Conservation (phyloP, 345 rosid genomes). For the Populus pruinosa region DNA sequence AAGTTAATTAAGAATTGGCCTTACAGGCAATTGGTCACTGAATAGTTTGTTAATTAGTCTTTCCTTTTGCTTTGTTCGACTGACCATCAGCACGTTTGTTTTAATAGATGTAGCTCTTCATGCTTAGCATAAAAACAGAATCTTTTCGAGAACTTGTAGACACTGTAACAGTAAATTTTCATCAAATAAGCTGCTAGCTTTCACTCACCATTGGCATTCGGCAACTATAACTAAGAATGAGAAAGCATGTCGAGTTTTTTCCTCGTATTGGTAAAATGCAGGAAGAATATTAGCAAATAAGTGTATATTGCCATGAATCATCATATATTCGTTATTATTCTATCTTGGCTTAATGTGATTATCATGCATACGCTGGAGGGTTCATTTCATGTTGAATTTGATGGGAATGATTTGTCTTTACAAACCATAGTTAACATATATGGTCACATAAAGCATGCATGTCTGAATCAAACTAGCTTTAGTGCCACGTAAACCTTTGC, state of each 20-base stretch:
- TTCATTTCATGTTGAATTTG: not conserved
- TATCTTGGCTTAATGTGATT: not conserved
- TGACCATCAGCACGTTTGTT: not conserved
- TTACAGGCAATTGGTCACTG: not conserved
- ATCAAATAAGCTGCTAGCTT: too few species aligned
- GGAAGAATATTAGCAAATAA: not conserved
- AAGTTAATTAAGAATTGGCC: too few species aligned
- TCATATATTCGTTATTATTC: not conserved
- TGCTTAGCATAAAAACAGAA: not conserved
- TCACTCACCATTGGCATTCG: too few species aligned
- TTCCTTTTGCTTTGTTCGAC: not conserved
- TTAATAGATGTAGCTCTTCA: not conserved
- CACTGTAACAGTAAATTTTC: not conserved
- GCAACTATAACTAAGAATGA: too few species aligned
- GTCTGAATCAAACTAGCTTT: not conserved
- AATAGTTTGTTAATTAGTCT: too few species aligned
- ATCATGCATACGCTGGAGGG: not conserved
- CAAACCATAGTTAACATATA: not conserved
- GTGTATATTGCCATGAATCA: not conserved
- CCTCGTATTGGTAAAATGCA: too few species aligned
- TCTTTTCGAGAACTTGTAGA: not conserved
- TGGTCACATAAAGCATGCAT: not conserved
- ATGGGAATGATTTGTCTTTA: not conserved
- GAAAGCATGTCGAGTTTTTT: too few species aligned
- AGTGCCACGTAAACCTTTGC: not conserved